These are phyloP conservation scores for Dendrobium nobile DNA, from an alignment of 106 monocot genomes.

Conservation along the genomic window DNA sequence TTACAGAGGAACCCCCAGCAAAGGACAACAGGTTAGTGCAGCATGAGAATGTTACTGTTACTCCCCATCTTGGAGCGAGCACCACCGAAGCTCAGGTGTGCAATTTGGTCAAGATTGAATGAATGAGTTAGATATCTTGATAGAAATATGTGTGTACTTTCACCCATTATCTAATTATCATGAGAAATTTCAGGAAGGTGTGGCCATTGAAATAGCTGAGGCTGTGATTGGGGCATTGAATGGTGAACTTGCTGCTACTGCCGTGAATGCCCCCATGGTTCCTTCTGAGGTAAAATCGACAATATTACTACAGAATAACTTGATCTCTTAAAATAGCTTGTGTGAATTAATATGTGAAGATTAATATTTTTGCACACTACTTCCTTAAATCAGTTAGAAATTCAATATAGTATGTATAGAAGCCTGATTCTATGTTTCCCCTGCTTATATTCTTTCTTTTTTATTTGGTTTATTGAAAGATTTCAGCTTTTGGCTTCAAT, in stretches of 20 bases:
- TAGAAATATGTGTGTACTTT: not conserved
- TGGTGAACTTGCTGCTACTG: constrained; percentile 79
- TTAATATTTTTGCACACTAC: not conserved
- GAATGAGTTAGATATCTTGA: not conserved
- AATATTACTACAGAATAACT: not conserved
- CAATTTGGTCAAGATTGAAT: not conserved
- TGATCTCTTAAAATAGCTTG: not conserved
- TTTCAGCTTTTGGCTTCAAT: not conserved
- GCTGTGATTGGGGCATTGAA: constrained; percentile 83
- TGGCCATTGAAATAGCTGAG: constrained; percentile 87
- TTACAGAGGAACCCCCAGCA: constrained; percentile 67
- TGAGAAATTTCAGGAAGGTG: constrained; percentile 57
- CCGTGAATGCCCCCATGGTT: constrained; percentile 94
- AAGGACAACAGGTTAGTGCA: constrained; percentile 65
- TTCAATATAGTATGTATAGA: not conserved
- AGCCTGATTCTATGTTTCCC: not conserved
- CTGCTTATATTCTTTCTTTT: not conserved
- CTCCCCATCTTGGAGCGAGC: constrained; percentile 85
- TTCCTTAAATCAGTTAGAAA: not conserved
- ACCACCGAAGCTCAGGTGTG: constrained; percentile 78
- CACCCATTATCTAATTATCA: not conserved
- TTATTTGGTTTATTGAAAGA: not conserved
- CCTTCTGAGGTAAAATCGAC: constrained; percentile 50
- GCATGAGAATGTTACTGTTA: constrained; percentile 76
- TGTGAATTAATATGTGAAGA: not conserved